Evolutionary conservation across 2,329 filamentous ascomycete genomes (phyloP), one percentile per base, ranked within the genome.

Genomic region (Aspergillus sp.): DNA sequence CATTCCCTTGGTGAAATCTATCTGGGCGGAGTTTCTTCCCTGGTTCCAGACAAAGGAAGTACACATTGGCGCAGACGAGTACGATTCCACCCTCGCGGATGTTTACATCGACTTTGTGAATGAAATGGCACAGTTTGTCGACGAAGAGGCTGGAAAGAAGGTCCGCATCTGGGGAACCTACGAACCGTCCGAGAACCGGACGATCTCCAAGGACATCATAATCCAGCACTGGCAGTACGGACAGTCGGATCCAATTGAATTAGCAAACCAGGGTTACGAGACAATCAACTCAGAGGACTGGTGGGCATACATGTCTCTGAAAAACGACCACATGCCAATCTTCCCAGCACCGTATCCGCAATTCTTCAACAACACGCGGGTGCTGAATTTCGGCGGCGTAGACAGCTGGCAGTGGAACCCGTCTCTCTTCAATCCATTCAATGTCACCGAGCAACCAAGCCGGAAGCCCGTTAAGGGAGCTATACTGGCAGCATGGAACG

Each of bases 121-220:
- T 60, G 77, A 77, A 24, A 80, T 86, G 77, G 72, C 79, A 4
- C 63, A 68, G 2, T 84, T 80, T 57, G 78, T 86, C n/a, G 65
- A 67, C 0, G 57, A 73, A 1, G 75, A 63, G 0, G 70, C 71
- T 3, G 75, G 73, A 1, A 85, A 85, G 65, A 68, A 60, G 0
- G 78, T 81, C 3, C 79, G 83, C 1, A 85, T 85, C 50, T 86
- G 84, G 84, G 84, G 84, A 0, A 85, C 83, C 0, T 82, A 83
- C 53, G 80, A 82, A 18, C 82, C 83, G 0, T 73, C 73, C 1
- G 60, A 70, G 2, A 67, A 69, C 10, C 67, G 67, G 6, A 79
- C 79, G 36, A 76, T 84, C 45, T 67, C 75, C 46, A 76, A 66
- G 4, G 75, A 80, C 39, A 77, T 84, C 31, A 80, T 79, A 2